Percentiles rank a stretch among this genome's conserved stretches.
These are phyloP conservation scores for Micromonas pusilla DNA, from an alignment of 139 green algal genomes.

Conservation along the genomic window DNA sequence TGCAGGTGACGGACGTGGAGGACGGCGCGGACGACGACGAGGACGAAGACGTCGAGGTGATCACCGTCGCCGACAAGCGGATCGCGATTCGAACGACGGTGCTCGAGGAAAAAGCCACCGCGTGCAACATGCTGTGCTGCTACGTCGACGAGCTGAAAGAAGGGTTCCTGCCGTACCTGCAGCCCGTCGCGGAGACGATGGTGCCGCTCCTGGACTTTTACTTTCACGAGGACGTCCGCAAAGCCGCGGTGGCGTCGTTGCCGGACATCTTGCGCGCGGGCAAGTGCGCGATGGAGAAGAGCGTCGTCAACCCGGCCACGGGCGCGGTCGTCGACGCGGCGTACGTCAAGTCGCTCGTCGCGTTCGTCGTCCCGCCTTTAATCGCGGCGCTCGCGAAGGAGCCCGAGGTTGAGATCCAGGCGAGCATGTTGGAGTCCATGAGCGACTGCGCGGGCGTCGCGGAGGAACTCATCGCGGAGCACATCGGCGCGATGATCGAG, in stretches of 20 bases:
- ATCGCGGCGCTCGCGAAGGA: constrained; percentile 62
- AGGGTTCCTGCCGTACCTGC: constrained; percentile 86
- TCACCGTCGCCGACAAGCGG: constrained; percentile 65
- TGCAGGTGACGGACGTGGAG: constrained; percentile 58
- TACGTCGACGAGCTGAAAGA: constrained; percentile 95
- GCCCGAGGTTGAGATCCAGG: constrained; percentile 42
- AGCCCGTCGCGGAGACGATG: constrained; percentile 71
- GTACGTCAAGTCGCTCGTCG: constrained; percentile 56
- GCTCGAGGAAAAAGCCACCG: constrained; percentile 94
- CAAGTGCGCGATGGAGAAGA: constrained; percentile 61
- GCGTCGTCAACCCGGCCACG: constrained; percentile 4
- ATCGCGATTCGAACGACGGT: constrained; percentile 66
- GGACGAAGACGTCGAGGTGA: constrained; percentile 57
- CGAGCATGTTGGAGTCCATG: constrained; percentile 37
- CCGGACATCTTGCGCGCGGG: constrained; percentile 75
- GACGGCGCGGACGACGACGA: constrained; percentile 41
- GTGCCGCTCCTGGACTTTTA: constrained; percentile 86
- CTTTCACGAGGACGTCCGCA: constrained; percentile 90
- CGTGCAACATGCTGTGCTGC: constrained; percentile 96
- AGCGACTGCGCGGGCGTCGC: constrained; percentile 24
- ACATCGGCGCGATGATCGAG: constrained; percentile 50
- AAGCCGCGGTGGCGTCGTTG: constrained; percentile 54
- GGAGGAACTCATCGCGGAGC: constrained; percentile 21
- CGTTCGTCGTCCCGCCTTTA: constrained; percentile 58
- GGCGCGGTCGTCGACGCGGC: constrained; percentile 29